Evolutionary conservation across 208 protist genomes (phyloP), one percentile per base, ranked within the genome.

Genomic region (Leishmania tarentolae): DNA sequence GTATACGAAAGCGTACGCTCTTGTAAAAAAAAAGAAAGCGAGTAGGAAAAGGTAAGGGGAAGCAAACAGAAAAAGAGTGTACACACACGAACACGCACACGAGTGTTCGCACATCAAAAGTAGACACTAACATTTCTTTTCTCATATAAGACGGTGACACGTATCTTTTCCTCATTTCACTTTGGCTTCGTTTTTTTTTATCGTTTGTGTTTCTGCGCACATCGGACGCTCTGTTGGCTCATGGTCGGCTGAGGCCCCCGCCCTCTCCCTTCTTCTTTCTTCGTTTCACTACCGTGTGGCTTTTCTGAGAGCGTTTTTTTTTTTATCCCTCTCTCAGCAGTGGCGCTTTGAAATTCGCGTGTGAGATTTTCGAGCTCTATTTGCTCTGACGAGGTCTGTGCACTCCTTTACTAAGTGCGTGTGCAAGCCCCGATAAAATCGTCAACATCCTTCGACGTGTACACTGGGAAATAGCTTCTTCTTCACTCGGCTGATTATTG

Each of bases 401-500:
- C 66, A 46, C 40, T 11, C 31, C 40, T 71, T 46, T 47, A 71
- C 66, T n/a, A 71, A 47, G 66, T 71, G 35, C 4, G 31, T 15
- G 40, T n/a, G 66, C 15, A 46, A 35, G 21, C 28, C 66, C 66
- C 15, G 15, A 71, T 7, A 2, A 11, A n/a, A 11, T 47, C 66
- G 9, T 37, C 37, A n/a, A 71, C 15, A 46, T n/a, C 8, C 24
- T 42, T 71, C 40, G 19, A 71, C 66, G 66, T 46, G 66, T 71
- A 42, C 66, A 31, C 66, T 71, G 66, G 46, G 40, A 35, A 71
- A 46, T 52, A 28, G 35, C 35, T 70, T 83, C 53, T 50, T 17
- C 17, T 5, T 37, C 31, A 44, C 63, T 42, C 40, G 28, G 42
- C 52, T 81, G 65, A 78, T 50, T 81, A 35, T 85, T 59, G 31